Percentiles rank a stretch among this genome's conserved stretches.
phyloP scores from a whole-genome alignment of 495 filamentous ascomycete species.

The Parathielavia hyrcaniae region DNA sequence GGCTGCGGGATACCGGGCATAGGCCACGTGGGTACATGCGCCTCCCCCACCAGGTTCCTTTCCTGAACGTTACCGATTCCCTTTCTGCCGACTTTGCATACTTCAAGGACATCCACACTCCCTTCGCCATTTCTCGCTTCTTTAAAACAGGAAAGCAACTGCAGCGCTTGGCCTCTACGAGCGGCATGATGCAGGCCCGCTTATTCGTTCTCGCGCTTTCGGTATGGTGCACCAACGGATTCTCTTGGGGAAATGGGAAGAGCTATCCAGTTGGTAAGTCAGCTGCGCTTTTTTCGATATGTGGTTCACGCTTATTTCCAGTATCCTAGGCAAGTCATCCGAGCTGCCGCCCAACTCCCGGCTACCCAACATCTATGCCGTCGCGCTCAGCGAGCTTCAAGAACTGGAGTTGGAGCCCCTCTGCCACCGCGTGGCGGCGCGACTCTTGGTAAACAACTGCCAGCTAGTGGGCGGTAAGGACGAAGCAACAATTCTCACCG shows the following conservation, averaged over 20 bases:
- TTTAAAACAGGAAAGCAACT: too few species aligned
- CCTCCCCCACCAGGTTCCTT: too few species aligned
- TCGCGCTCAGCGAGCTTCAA: slow-evolving; percentile 57
- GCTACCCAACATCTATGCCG: slow-evolving; percentile 47
- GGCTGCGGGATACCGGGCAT: too few species aligned
- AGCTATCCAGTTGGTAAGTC: slow-evolving; percentile 18
- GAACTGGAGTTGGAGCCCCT: slow-evolving; percentile 58
- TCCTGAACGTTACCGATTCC: too few species aligned
- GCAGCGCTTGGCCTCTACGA: too few species aligned
- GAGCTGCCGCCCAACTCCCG: slow-evolving; percentile 28
- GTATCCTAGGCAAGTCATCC: slow-evolving; percentile 16
- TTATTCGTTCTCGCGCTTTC: slow-evolving; percentile 13
- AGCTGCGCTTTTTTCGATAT: too few species aligned
- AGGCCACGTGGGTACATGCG: too few species aligned
- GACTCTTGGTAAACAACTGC: slow-evolving; percentile 60
- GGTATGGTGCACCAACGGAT: slow-evolving; percentile 4
- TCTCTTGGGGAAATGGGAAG: slow-evolving; percentile 32
- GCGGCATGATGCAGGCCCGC: neutral
- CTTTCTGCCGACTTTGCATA: too few species aligned
- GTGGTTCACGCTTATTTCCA: neutral
- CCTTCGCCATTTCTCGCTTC: too few species aligned
- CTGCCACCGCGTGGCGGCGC: slow-evolving; percentile 63
- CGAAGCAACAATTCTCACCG: slow-evolving; percentile 40
- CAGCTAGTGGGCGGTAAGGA: slow-evolving; percentile 55
- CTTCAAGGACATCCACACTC: too few species aligned